Evolutionary conservation across 768 basidiomycete species (phyloP), one percentile per base, ranked within the genome.

Genomic region (Tylopilus balloui): DNA sequence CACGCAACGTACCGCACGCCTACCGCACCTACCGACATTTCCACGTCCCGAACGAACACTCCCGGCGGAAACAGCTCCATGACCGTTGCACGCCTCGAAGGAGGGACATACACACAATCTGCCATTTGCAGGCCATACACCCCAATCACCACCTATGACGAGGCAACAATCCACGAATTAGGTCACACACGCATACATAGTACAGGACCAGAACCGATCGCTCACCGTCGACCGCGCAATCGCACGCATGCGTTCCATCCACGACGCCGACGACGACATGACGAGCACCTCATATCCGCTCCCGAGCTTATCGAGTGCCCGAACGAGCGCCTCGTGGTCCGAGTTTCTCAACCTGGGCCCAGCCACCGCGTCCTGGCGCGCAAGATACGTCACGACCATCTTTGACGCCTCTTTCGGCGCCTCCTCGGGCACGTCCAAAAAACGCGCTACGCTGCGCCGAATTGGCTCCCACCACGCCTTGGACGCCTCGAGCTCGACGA

Each of bases 391-490:
- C 45, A 90, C 72, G 12, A 78, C 73, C 21, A 73, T 76, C 59
- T 72, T 75, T 2, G 62, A 48, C 13, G 49, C 49, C 47, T 44
- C 51, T 27, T 54, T 50, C 4, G 57, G 50, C 19, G 31, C 51
- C 9, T 62, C 41, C 46, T 67, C 62, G 0, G 60, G 47, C 19
- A 64, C 51, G 20, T 63, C 74, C 29, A 85, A 67, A 54, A 72
- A 80, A 17, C 62, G 50, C 5, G 71, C 74, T 8, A 82, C 54
- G 17, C 67, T 69, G 19, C 65, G 62, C 36, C 78, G 67, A 34
- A 80, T 65, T 4, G 80, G 80, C 54, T 81, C 78, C 84, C 81
- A 91, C 91, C 91, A 93, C 37, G 75, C 62, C 40, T 73, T 65
- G 5, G 81, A 76, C 1, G 59, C 59, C 3, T 61, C 56, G n/a